phyloP scores from a whole-genome alignment of 345 rosid species.

The Punica granatum region DNA sequence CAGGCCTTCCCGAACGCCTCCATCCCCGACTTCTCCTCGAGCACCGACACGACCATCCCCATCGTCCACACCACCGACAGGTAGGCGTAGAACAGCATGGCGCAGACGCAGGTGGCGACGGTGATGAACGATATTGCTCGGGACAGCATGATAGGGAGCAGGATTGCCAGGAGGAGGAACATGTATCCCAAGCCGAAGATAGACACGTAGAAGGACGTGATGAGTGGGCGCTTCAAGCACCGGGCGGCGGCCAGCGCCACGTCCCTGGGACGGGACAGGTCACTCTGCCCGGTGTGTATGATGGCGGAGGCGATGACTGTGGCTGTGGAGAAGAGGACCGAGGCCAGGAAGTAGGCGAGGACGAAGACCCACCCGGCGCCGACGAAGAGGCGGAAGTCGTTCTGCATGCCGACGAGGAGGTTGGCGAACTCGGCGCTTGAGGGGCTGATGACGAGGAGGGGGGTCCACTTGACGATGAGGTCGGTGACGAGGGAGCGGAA shows the following conservation, averaged over 20 bases:
- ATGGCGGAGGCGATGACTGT: constrained; percentile 34
- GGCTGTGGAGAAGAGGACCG: constrained; percentile 18
- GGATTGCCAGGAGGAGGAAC: constrained; percentile 12
- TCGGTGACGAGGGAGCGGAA: constrained; percentile 21
- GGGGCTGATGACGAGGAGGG: constrained; percentile 21
- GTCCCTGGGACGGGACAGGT: constrained; percentile 11
- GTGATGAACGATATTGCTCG: neutral
- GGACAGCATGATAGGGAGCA: constrained; percentile 13
- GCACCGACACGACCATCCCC: constrained; percentile 45
- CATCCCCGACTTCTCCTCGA: constrained; percentile 42
- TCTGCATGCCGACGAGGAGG: constrained; percentile 16
- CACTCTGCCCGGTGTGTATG: constrained; percentile 18
- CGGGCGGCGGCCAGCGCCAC: constrained; percentile 18
- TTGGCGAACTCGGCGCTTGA: constrained; percentile 14
- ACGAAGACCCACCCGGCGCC: constrained; percentile 18
- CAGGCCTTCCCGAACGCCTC: constrained; percentile 57
- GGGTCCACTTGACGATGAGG: constrained; percentile 13
- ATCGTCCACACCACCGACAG: constrained; percentile 39
- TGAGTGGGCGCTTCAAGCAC: constrained; percentile 33
- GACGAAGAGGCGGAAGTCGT: constrained; percentile 16
- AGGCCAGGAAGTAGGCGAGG: constrained; percentile 3
- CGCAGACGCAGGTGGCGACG: constrained; percentile 4
- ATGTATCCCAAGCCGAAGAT: constrained; percentile 26
- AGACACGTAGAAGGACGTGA: constrained; percentile 29
- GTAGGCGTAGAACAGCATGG: constrained; percentile 21